Conservation (phyloP, 2,329 filamentous ascomycete genomes). For the Aspergillus udagawae region DNA sequence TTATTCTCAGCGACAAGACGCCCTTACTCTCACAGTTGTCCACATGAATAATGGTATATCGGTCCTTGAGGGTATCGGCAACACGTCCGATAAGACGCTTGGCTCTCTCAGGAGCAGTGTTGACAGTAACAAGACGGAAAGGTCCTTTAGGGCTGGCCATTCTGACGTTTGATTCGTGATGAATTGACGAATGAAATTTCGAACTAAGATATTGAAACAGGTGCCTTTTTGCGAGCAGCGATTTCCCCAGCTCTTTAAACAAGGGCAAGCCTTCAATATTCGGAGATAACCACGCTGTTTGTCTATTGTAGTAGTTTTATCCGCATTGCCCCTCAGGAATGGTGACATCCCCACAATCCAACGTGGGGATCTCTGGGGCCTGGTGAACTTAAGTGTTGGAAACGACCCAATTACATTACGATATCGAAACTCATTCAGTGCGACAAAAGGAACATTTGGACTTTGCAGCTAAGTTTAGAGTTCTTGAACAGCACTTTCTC, state of each 20-base stretch:
- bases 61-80: constrained; percentile 58
- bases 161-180: constrained; percentile 4
- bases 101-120: constrained; percentile 63
- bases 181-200: not conserved
- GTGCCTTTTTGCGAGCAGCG: not conserved
- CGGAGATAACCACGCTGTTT: not conserved
- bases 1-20: not conserved
- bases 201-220: not conserved
- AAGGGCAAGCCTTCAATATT: not conserved
- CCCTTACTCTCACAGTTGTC: constrained; percentile 59
- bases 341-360: constrained; percentile 15
- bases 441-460: not conserved
- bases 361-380: constrained; percentile 10
- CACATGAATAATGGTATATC: constrained; percentile 60
- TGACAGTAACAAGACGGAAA: constrained; percentile 64
- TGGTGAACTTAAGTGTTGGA: not conserved
- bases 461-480: not conserved
- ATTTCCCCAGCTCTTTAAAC: not conserved
- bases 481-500: not conserved
- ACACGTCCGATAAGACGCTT: constrained; percentile 60
- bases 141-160: constrained; percentile 49
- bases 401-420: constrained; percentile 14
- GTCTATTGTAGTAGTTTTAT: not conserved
- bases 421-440: not conserved
- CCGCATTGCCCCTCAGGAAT: constrained; percentile 2